Percentiles rank a stretch among this genome's conserved stretches.
phyloP scores from a whole-genome alignment of 2,329 filamentous ascomycete genomes.

The Neofusicoccum parvum region DNA sequence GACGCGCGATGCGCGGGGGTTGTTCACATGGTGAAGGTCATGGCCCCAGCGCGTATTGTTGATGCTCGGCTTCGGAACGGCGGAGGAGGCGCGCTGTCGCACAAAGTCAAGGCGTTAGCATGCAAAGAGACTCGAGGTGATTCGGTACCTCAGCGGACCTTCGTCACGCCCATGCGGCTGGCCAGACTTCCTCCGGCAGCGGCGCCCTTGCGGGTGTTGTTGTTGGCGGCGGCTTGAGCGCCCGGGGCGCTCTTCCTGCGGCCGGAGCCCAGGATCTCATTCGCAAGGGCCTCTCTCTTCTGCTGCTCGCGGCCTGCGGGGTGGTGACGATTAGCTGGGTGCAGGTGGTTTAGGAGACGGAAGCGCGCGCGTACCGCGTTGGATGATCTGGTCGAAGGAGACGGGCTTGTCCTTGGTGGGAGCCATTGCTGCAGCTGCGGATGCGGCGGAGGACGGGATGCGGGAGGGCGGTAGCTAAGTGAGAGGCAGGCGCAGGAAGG shows the following conservation, averaged over 20 bases:
- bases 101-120: background rate
- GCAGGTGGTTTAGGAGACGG: slow-evolving; percentile 19
- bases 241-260: slow-evolving; percentile 61
- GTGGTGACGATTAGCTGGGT: background rate
- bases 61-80: slow-evolving; percentile 41
- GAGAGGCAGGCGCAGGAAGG: background rate
- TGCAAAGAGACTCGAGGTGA: background rate
- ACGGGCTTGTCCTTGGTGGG: slow-evolving; percentile 18
- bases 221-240: slow-evolving; percentile 40
- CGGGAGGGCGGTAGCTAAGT: background rate
- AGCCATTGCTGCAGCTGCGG: slow-evolving; percentile 6
- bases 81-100: slow-evolving; percentile 29
- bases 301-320: slow-evolving; percentile 61
- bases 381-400: slow-evolving; percentile 21
- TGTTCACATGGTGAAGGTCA: slow-evolving; percentile 58
- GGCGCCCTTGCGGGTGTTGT: slow-evolving; percentile 50
- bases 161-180: slow-evolving; percentile 72
- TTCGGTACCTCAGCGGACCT: slow-evolving; percentile 50
- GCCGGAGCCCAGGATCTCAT: slow-evolving; percentile 68
- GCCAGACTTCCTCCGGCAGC: slow-evolving; percentile 50
- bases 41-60: slow-evolving; percentile 69
- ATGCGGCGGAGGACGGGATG: background rate
- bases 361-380: slow-evolving; percentile 16
- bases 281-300: slow-evolving; percentile 71
- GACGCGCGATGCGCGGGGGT: slow-evolving; percentile 39